Evolutionary conservation across 352 stramenopile species (phyloP).

Genomic region (Hyaloperonospora arabidopsidis): DNA sequence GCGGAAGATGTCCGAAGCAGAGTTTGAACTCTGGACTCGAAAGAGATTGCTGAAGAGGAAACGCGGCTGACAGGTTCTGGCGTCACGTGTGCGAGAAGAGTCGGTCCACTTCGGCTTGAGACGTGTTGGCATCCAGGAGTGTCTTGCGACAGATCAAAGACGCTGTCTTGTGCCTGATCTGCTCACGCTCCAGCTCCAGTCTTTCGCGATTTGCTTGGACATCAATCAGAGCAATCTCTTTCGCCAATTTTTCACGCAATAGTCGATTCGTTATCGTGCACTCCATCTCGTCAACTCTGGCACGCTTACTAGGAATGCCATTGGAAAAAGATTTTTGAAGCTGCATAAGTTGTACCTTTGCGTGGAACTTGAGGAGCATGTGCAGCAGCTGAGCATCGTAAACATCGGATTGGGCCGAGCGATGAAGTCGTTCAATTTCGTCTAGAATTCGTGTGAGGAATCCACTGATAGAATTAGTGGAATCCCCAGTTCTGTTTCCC

Average conservation of each 20-base stretch:
- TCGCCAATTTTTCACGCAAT: constrained; percentile 18
- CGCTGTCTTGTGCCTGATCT: constrained; percentile 28
- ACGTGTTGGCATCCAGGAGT: constrained; percentile 25
- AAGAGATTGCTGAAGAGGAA: background rate
- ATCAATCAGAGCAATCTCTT: constrained; percentile 25
- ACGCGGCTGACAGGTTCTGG: constrained; percentile 3
- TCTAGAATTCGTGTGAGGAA: constrained; percentile 21
- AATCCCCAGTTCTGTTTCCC: background rate
- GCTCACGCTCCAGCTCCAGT: constrained; percentile 36
- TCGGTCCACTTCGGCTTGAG: constrained; percentile 18
- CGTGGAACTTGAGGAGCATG: constrained; percentile 30
- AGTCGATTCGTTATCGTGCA: constrained; percentile 14
- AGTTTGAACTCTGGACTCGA: too few relatives aligned
- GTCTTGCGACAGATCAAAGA: constrained; percentile 27
- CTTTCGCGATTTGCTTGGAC: constrained; percentile 22
- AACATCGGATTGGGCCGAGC: constrained; percentile 5
- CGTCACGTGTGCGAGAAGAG: constrained; percentile 24
- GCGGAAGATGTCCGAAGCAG: constrained; percentile 1
- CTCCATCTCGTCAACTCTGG: constrained; percentile 11
- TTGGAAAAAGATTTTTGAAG: constrained; percentile 14
- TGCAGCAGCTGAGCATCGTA: constrained; percentile 34
- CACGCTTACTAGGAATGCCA: constrained; percentile 4
- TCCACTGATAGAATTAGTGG: constrained; percentile 3
- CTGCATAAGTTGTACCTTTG: constrained; percentile 21
- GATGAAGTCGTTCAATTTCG: constrained; percentile 25